Evolutionary conservation across 805 yeast species (phyloP).

Genomic region (Tanozyma kutaoensis): DNA sequence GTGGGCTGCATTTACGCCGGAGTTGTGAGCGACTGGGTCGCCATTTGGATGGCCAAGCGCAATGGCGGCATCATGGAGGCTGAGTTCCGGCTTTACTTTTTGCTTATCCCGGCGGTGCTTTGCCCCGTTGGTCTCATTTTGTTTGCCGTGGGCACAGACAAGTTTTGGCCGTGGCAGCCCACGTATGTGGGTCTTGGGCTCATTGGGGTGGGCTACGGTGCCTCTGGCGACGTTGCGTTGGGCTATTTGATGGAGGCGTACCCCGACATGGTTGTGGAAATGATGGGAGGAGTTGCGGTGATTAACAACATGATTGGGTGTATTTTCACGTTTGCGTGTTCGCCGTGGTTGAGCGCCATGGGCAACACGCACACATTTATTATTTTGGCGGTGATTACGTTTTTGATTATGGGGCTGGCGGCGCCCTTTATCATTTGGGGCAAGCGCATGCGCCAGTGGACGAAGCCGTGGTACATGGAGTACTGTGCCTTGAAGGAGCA

Average conservation of each 20-base stretch:
- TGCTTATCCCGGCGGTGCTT: conserved; percentile 5
- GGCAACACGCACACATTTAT: conserved; percentile 8
- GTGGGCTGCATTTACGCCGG: conserved; percentile 7
- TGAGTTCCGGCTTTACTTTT: conserved; percentile 7
- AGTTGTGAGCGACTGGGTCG: conserved; percentile 6
- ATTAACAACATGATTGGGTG: conserved; percentile 9
- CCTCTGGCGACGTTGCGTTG: conserved; percentile 8
- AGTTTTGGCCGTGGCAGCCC: conserved; percentile 7
- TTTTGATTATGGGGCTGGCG: conserved; percentile 5
- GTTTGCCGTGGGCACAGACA: conserved; percentile 7
- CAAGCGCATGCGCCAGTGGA: too few relatives aligned
- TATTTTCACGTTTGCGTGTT: conserved; percentile 7
- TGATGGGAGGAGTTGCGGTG: conserved; percentile 9
- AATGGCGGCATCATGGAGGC: conserved; percentile 6
- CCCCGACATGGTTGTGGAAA: conserved; percentile 8
- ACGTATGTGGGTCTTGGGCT: conserved; percentile 7
- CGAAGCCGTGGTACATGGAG: too few relatives aligned
- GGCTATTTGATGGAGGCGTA: conserved; percentile 8
- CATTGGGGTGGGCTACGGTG: conserved; percentile 9
- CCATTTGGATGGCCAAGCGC: conserved; percentile 6
- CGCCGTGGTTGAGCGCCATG: conserved; percentile 5
- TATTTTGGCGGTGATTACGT: conserved; percentile 7
- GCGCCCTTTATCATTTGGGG: conserved; percentile 8
- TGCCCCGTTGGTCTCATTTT: conserved; percentile 6
- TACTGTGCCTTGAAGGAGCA: too few relatives aligned